Conservation (phyloP, 345 rosid species). For the Eucalyptus erythrocorys region DNA sequence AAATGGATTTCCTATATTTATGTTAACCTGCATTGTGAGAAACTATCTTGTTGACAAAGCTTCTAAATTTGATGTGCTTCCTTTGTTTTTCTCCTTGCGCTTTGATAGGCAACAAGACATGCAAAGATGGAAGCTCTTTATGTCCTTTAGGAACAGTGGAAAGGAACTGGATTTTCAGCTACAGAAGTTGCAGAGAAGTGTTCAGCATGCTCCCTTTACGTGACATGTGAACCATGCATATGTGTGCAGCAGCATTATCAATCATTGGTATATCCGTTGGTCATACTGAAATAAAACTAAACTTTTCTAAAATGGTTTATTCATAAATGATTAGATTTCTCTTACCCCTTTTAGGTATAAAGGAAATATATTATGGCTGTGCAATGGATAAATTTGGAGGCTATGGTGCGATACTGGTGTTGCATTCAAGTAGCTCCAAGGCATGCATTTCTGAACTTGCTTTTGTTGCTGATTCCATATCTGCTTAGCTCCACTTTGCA, state of each 20-base stretch:
- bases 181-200: neutral
- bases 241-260: neutral
- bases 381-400: no score
- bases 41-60: neutral
- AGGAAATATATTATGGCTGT: no score
- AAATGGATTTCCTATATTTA: neutral
- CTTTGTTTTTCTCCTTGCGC: neutral
- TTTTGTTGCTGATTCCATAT: no score
- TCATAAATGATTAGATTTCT: neutral
- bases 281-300: neutral
- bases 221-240: neutral
- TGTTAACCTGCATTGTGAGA: neutral
- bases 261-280: neutral
- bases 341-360: no score
- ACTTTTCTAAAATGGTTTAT: neutral
- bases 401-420: fast-evolving
- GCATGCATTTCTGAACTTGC: no score
- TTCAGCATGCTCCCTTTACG: neutral
- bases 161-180: neutral
- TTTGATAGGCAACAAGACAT: neutral
- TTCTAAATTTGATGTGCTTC: neutral
- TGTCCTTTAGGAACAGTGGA: neutral
- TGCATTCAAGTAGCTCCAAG: no score
- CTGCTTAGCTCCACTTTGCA: no score
- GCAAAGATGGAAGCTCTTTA: neutral